A percentile compares a stretch with the other conserved stretches of the same genome.
These are phyloP conservation scores for Tetragonia tetragonoides DNA, from an alignment of 148 eudicot genomes.

Conservation along the genomic window DNA sequence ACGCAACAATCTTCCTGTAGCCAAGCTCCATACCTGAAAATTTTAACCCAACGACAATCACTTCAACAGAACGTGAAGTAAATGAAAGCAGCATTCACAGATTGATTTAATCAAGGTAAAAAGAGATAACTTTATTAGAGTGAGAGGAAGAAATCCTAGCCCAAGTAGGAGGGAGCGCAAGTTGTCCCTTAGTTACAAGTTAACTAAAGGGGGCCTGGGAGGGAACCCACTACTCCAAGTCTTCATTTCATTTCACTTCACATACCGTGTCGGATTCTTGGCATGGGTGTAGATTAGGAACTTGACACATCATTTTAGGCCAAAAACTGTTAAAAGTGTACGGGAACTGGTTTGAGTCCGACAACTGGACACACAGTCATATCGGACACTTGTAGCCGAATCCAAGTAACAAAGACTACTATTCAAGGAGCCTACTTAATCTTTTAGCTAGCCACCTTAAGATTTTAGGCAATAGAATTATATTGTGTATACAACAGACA, in stretches of 20 bases:
- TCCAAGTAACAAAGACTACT: no score
- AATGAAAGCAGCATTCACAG: not conserved
- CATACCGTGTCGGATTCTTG: no score
- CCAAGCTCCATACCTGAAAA: slow-evolving; percentile 79
- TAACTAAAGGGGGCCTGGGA: not conserved
- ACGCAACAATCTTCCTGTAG: slow-evolving; percentile 64
- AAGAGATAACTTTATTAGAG: not conserved
- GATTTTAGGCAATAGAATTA: not conserved
- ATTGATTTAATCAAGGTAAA: not conserved
- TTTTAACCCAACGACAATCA: not conserved
- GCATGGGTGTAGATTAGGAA: no score
- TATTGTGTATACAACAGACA: no score
- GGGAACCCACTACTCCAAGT: no score
- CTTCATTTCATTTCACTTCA: no score
- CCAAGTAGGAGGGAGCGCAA: not conserved
- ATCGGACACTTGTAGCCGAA: no score
- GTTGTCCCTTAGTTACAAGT: not conserved
- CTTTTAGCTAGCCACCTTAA: not conserved
- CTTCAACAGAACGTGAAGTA: slow-evolving; percentile 16
- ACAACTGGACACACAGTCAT: no score
- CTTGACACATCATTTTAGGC: no score
- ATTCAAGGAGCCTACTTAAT: not conserved
- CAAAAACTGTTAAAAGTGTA: no score
- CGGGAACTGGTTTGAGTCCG: no score
- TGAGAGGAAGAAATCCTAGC: not conserved